Evolutionary conservation across 179 eudicot species (phyloP), one percentile per base, ranked within the genome.

Genomic region (Patellifolia procumbens): DNA sequence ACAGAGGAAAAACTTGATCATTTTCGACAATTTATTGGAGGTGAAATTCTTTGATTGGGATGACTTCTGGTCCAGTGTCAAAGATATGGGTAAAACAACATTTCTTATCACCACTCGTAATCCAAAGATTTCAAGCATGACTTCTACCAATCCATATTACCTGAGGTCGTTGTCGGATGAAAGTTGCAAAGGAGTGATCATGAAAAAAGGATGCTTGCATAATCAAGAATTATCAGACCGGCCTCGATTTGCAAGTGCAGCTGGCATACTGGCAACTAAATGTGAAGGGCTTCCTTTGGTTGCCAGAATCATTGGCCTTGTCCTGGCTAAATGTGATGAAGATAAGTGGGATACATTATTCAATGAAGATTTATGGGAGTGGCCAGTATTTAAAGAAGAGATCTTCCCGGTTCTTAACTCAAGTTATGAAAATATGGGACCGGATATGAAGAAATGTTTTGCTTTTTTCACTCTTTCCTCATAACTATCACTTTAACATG

Each of bases 221-320:
- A 64, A 75, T 20, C 20, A 12, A 3, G 31, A 52, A 1, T 7
- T 71, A 22, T 35, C 65, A 13, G 26, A 10, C n/a, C n/a, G n/a
- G 16, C 2, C 0, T 19, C 2, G 15, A 55, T 9, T 26, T 24
- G 45, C 28, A 52, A 0, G 11, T 65, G 37, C 7, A 16, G 24
- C 29, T 5, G 48, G 17, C 46, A 55, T 7, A 11, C 37, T 76
- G 26, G 64, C 73, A 17, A 67, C 10, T 17, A 67, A 67, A 16
- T 76, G 45, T 26, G 35, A 31, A 37, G 79, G 73, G 32, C 55
- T 76, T 42, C 79, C 79, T 4, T 42, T 46, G 28, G 66, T 67
- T 55, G 73, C 79, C 9, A 76, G 13, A 4, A 22, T 67, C n/a
- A 19, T 39, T 7, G 66, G 72, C 26, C 26, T 35, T 1, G 11